A percentile compares a stretch with the other conserved stretches of the same genome.
Conservation (phyloP, 257 asterid genomes). For the Mentha longifolia region DNA sequence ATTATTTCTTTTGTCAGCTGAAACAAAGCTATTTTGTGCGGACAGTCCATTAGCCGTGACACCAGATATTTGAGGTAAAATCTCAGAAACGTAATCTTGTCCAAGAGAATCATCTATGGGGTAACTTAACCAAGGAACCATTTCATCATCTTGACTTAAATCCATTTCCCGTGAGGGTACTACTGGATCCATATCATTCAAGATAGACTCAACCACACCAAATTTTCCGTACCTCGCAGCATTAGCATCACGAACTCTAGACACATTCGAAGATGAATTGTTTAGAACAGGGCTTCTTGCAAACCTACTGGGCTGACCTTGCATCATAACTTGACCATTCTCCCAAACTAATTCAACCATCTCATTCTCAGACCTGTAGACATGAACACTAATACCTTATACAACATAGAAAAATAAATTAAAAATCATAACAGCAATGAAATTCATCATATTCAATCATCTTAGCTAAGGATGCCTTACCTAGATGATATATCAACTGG, state of each 20-base stretch:
- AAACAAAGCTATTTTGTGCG: conserved; percentile 42
- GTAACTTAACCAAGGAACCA: conserved; percentile 75
- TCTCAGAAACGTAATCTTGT: conserved; percentile 56
- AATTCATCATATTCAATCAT: conserved; percentile 20
- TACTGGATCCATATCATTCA: conserved; percentile 53
- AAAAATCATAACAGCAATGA: conserved; percentile 3
- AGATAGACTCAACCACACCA: conserved; percentile 46
- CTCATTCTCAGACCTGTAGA: conserved; percentile 61
- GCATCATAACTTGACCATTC: conserved; percentile 80
- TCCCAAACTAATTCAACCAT: conserved; percentile 83
- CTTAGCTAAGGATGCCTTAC: conserved; percentile 44
- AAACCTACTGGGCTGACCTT: conserved; percentile 65
- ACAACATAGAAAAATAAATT: conserved; percentile 2
- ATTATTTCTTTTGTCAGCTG: conserved; percentile 49
- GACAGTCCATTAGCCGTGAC: conserved; percentile 55
- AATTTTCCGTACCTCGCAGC: conserved; percentile 54
- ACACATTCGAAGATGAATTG: conserved; percentile 30
- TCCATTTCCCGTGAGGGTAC: conserved; percentile 62
- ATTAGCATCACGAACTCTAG: conserved; percentile 44
- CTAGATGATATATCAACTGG: conserved; percentile 42
- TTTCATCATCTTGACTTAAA: conserved; percentile 71
- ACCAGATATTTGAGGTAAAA: conserved; percentile 71
- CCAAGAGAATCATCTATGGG: conserved; percentile 51
- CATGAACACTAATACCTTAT: conserved; percentile 19
- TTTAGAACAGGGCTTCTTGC: conserved; percentile 40